These are phyloP conservation scores for Actinomortierella wolfii DNA, from an alignment of 371 early-diverging fungal genomes.

Conservation along the genomic window DNA sequence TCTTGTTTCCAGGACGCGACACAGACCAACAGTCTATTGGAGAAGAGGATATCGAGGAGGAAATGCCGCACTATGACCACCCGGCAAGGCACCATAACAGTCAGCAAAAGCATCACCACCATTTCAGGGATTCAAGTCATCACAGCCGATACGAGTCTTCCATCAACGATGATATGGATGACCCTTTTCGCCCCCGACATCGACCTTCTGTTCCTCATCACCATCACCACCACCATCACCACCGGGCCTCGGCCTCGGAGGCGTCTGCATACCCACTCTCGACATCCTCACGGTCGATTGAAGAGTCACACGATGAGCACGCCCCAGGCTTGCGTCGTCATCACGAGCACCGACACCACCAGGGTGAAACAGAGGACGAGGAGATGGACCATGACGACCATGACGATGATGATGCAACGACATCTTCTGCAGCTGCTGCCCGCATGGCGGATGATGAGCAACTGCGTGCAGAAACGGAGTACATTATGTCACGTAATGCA, in stretches of 20 bases:
- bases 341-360: slow-evolving; percentile 4
- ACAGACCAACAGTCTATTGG: too few relatives aligned
- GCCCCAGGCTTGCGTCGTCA: neutral
- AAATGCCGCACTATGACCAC: too few relatives aligned
- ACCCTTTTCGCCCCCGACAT: too few relatives aligned
- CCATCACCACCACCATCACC: slow-evolving; percentile 3
- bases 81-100: too few relatives aligned
- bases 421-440: too few relatives aligned
- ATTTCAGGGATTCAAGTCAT: too few relatives aligned
- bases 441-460: slow-evolving; percentile 12
- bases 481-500: slow-evolving; percentile 44
- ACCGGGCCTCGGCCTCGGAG: neutral
- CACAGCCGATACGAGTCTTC: too few relatives aligned
- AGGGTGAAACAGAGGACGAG: slow-evolving; percentile 12
- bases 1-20: too few relatives aligned
- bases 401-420: slow-evolving; percentile 18
- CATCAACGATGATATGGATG: too few relatives aligned
- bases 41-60: too few relatives aligned
- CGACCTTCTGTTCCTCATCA: neutral
- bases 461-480: slow-evolving; percentile 37
- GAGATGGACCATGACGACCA: slow-evolving; percentile 10
- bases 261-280: neutral
- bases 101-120: too few relatives aligned
- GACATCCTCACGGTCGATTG: neutral
- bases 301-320: neutral